phyloP scores from a whole-genome alignment of 2,329 filamentous ascomycete genomes.

The Microsporum canis region DNA sequence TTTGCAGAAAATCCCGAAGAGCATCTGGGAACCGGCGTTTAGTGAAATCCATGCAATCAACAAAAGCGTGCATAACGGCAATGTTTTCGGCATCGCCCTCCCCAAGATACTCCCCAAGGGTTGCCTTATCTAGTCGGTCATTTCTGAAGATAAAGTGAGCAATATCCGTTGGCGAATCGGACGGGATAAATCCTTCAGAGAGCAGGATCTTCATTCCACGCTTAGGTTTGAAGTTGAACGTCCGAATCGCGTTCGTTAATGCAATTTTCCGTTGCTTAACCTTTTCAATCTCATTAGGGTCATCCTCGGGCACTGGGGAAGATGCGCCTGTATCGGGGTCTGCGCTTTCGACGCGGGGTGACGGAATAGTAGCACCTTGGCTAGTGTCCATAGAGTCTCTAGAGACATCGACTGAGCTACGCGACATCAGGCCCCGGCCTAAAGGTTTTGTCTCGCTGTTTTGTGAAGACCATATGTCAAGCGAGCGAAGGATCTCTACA shows the following conservation, averaged over 20 bases:
- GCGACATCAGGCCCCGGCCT: constrained; percentile 17
- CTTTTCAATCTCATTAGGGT: constrained; percentile 86
- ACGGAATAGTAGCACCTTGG: constrained; percentile 40
- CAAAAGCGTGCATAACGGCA: constrained; percentile 96
- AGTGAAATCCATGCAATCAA: constrained; percentile 86
- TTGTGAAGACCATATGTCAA: constrained; percentile 87
- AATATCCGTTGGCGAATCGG: constrained; percentile 67
- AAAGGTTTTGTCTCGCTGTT: constrained; percentile 37
- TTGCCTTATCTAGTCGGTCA: constrained; percentile 77
- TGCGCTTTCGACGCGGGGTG: constrained; percentile 46
- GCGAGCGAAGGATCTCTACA: constrained; percentile 74
- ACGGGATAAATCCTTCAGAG: constrained; percentile 75
- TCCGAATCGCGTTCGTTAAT: constrained; percentile 71
- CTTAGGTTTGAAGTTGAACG: constrained; percentile 98
- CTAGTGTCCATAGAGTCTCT: constrained; percentile 65
- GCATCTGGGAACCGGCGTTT: constrained; percentile 89
- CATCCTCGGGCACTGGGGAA: constrained; percentile 68
- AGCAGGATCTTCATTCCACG: constrained; percentile 76
- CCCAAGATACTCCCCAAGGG: constrained; percentile 86
- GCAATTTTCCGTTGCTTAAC: constrained; percentile 92
- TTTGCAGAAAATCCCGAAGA: constrained; percentile 79
- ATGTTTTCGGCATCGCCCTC: constrained; percentile 91
- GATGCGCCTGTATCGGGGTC: constrained; percentile 48
- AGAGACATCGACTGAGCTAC: constrained; percentile 47
- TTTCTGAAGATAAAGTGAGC: constrained; percentile 71